Conservation (phyloP, 495 filamentous ascomycete species). For the Terfezia boudieri region DNA sequence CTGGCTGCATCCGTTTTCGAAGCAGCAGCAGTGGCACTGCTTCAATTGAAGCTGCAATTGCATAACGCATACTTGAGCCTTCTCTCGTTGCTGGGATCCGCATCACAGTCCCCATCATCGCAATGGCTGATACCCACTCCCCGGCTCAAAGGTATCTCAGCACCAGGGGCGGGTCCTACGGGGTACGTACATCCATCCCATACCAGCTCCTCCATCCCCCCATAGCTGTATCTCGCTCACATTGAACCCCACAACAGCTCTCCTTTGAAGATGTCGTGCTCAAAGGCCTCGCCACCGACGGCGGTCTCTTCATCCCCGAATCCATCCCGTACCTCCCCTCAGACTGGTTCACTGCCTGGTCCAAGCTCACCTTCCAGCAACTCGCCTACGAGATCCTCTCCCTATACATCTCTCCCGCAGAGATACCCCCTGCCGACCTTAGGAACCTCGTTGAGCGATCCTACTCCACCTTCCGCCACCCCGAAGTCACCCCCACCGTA, state of each 20-base stretch:
- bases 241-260: conserved; percentile 29
- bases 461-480: conserved; percentile 67
- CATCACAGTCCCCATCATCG: no score
- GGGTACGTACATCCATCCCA: conserved; percentile 26
- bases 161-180: conserved; percentile 58
- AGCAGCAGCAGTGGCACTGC: no score
- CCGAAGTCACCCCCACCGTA: conserved; percentile 40
- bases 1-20: no score
- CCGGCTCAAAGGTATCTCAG: conserved; percentile 59
- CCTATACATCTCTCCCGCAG: conserved; percentile 58
- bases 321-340: conserved; percentile 42
- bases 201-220: not conserved
- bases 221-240: conserved; percentile 1
- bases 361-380: conserved; percentile 51
- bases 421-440: conserved; percentile 63
- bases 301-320: conserved; percentile 77
- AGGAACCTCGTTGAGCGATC: conserved; percentile 54
- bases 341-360: conserved; percentile 48
- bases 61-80: no score
- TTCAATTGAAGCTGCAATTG: no score
- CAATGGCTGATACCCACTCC: conserved; percentile 22
- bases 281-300: conserved; percentile 73
- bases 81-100: no score
- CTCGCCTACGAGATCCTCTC: conserved; percentile 53
- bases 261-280: conserved; percentile 82